Percentiles rank a stretch among this genome's conserved stretches.
phyloP scores from a whole-genome alignment of 1,284 basidiomycete genomes.

The Trametes pubescens region DNA sequence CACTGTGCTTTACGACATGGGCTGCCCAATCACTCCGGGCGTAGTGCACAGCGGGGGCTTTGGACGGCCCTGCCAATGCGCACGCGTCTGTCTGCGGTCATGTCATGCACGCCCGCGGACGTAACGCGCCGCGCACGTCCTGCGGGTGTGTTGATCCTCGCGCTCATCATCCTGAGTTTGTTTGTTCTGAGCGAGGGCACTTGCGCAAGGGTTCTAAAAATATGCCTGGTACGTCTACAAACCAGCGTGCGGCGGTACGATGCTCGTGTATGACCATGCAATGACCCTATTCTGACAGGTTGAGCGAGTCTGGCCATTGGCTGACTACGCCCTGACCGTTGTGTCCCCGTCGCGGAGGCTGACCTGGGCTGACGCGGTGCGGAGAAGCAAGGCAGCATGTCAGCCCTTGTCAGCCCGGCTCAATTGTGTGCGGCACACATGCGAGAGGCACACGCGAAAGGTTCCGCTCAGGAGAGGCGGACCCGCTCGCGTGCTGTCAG shows the following conservation, averaged over 20 bases:
- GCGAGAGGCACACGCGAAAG: background rate
- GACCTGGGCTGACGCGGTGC: background rate
- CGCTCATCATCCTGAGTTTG: background rate
- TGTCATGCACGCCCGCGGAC: background rate
- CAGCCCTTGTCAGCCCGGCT: background rate
- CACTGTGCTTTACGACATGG: background rate
- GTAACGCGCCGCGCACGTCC: background rate
- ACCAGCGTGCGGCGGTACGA: background rate
- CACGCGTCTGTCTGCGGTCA: background rate
- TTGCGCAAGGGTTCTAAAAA: background rate
- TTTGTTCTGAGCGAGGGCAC: background rate
- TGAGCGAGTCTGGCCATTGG: background rate
- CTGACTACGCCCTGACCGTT: background rate
- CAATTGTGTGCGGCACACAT: background rate
- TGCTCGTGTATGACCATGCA: background rate
- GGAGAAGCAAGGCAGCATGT: background rate
- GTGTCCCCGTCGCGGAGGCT: background rate
- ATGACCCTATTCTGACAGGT: background rate
- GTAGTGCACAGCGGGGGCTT: background rate
- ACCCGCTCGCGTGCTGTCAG: background rate
- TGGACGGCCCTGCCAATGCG: background rate
- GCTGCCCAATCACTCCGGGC: background rate
- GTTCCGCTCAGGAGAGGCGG: slow-evolving; percentile 1
- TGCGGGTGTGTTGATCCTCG: background rate
- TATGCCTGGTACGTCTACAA: background rate